These are phyloP conservation scores for Amphichorda felina DNA, from an alignment of 2,329 filamentous ascomycete species.

Conservation along the genomic window DNA sequence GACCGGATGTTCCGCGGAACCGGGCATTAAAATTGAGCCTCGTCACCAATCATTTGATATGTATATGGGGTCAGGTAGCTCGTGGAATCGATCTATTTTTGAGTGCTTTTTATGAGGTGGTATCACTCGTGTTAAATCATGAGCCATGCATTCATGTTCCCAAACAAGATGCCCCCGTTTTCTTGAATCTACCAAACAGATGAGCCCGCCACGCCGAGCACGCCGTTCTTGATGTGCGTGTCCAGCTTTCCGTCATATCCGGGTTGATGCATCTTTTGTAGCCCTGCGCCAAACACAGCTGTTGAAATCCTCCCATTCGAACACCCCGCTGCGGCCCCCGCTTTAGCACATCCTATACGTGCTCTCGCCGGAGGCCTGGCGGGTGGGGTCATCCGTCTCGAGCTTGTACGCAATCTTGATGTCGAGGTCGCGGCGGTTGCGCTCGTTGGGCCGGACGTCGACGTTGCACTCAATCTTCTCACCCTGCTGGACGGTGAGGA, in stretches of 20 bases:
- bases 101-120: neutral
- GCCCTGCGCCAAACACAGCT: no score
- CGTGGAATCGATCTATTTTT: no score
- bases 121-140: neutral
- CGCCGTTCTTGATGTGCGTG: neutral
- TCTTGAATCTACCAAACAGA: neutral
- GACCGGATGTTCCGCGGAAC: no score
- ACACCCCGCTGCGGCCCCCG: no score
- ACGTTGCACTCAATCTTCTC: slow-evolving; percentile 68
- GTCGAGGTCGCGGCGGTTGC: slow-evolving; percentile 91
- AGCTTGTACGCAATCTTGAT: slow-evolving; percentile 78
- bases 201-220: neutral
- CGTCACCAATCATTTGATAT: no score
- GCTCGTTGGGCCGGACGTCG: slow-evolving; percentile 77
- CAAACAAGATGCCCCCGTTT: neutral
- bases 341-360: slow-evolving; percentile 68
- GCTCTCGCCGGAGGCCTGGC: slow-evolving; percentile 57
- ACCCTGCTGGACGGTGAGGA: slow-evolving; percentile 80
- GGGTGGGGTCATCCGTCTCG: slow-evolving; percentile 60
- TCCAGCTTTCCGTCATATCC: neutral
- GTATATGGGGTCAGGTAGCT: no score
- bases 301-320: no score
- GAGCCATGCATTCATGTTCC: neutral
- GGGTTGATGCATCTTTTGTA: neutral
- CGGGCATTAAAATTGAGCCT: no score